These are phyloP conservation scores for Skeletonema costatum DNA, from an alignment of 108 stramenopile genomes.

Conservation along the genomic window DNA sequence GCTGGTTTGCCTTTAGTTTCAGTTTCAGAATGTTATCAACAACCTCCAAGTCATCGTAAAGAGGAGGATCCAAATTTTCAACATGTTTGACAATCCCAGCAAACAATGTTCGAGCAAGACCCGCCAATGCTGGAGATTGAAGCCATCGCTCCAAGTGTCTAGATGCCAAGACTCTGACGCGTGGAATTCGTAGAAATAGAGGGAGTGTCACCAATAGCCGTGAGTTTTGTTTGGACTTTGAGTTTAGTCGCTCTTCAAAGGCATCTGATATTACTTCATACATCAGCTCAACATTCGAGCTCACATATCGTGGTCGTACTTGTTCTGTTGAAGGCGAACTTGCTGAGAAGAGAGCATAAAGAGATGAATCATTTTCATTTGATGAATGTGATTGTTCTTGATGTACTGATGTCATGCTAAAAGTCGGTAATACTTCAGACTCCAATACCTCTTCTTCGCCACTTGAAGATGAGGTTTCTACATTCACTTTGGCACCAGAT, in stretches of 20 bases:
- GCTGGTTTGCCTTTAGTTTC: constrained; percentile 77
- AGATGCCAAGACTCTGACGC: constrained; percentile 57
- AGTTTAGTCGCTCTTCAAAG: constrained; percentile 57
- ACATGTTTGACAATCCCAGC: constrained; percentile 51
- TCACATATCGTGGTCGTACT: constrained; percentile 67
- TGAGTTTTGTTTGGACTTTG: constrained; percentile 82
- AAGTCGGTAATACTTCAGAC: neutral
- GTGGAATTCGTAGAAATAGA: constrained; percentile 57
- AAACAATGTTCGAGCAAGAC: constrained; percentile 69
- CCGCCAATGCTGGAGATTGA: constrained; percentile 81
- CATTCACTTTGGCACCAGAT: neutral
- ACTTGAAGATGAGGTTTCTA: constrained; percentile 23
- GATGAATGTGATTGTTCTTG: neutral
- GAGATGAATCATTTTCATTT: neutral
- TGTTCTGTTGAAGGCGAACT: constrained; percentile 34
- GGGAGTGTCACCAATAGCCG: constrained; percentile 63
- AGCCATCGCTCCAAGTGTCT: constrained; percentile 73
- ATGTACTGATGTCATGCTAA: neutral
- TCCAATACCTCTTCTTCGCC: constrained; percentile 32
- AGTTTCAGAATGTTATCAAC: constrained; percentile 67
- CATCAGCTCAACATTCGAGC: constrained; percentile 47
- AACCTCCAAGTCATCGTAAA: constrained; percentile 61
- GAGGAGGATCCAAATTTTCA: constrained; percentile 63
- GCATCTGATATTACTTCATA: constrained; percentile 50
- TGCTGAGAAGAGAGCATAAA: constrained; percentile 24